phyloP scores from a whole-genome alignment of 805 yeast species.

The Nakazawaea peltata region DNA sequence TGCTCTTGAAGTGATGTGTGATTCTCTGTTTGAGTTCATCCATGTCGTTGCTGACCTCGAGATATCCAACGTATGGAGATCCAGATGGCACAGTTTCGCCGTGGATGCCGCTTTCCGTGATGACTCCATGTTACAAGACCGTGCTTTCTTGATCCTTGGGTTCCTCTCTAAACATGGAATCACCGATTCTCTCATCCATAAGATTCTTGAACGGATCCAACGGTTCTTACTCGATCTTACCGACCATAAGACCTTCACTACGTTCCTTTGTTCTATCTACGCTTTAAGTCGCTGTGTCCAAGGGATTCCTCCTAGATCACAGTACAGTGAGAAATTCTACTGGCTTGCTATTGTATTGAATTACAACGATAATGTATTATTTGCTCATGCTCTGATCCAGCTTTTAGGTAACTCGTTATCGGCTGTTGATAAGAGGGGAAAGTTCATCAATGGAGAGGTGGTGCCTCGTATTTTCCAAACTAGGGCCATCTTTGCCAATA shows the following conservation, averaged over 20 bases:
- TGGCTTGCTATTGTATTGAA: constrained; percentile 32
- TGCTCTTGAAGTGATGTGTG: constrained; percentile 53
- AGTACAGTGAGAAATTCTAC: constrained; percentile 37
- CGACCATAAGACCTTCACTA: constrained; percentile 17
- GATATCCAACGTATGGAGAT: constrained; percentile 47
- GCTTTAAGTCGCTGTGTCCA: constrained; percentile 39
- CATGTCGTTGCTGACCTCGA: constrained; percentile 36
- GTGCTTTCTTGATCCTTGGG: constrained; percentile 66
- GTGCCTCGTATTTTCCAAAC: constrained; percentile 22
- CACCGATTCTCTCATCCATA: constrained; percentile 42
- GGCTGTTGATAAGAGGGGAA: constrained; percentile 23
- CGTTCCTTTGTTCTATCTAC: constrained; percentile 28
- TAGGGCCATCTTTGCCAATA: constrained; percentile 30
- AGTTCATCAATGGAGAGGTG: constrained; percentile 16
- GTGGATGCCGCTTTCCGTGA: constrained; percentile 52
- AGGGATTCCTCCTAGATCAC: constrained; percentile 38
- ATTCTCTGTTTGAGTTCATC: constrained; percentile 43
- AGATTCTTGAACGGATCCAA: constrained; percentile 15
- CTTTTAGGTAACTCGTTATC: constrained; percentile 27
- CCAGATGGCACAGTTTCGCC: constrained; percentile 58
- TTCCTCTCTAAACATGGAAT: constrained; percentile 57
- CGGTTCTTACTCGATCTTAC: constrained; percentile 13
- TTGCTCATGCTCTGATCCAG: constrained; percentile 23
- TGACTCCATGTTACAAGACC: constrained; percentile 52
- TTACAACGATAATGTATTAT: constrained; percentile 17